Evolutionary conservation across 176 grass and related monocot genomes (phyloP), one percentile per base, ranked within the genome.

Genomic region (Musa troglodytarum): DNA sequence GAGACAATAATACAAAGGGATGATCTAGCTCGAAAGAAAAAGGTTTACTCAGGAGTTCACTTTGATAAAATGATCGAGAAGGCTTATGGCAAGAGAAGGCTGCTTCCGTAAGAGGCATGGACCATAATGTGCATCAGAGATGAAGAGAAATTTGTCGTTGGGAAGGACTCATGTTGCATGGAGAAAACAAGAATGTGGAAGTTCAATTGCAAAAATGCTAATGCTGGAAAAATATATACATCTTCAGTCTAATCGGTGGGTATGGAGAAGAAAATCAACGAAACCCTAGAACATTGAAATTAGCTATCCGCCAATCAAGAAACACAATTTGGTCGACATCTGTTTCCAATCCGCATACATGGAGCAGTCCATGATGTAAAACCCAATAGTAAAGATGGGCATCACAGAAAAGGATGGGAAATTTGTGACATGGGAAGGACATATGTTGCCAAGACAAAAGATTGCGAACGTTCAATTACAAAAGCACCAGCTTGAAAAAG

Each of bases 201-300:
- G n/a, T 4, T 70, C 28, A 70, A 70, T 20, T 70, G 68, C 34
- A 21, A 70, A 70, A 43, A 43, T 43, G 17, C 16, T 70, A 34
- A 50, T 8, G 12, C 65, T 9, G 14, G 65, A 68, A 68, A 19
- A 22, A 21, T 15, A 62, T 62, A 21, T 6, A 28, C 63, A 11
- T 23, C 1, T 26, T 26, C 21, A 12, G 26, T 65, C 23, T 10
- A 14, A 50, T 12, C 17, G 51, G 43, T 51, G 19, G 51, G 14
- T 11, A 51, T 3, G 21, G 16, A 49, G 43, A 50, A 69, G 17
- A 70, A 51, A 70, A 20, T 15, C 15, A 15, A 51, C 20, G 25
- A 12, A 70, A 70, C 19, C 68, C 68, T 70, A 52, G 68, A n/a
- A 70, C n/a, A 16, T 70, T 10, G 68, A 50, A 70, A 50, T 20